These are phyloP conservation scores for Cryptococcus sp. DNA, from an alignment of 1,284 basidiomycete species.

Conservation along the genomic window DNA sequence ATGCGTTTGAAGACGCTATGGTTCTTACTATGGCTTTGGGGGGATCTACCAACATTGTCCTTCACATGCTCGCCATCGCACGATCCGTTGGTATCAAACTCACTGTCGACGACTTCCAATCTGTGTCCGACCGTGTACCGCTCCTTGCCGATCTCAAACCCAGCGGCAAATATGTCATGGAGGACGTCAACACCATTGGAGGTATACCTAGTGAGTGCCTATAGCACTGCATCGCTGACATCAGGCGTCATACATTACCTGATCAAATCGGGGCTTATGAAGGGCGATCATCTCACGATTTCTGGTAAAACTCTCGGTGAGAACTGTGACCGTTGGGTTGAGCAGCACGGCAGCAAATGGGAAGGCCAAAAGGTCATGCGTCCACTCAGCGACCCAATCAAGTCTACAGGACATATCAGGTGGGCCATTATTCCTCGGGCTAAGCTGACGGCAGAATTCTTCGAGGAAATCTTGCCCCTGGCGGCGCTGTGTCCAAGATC, in stretches of 20 bases:
- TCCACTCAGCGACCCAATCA: slow-evolving; percentile 80
- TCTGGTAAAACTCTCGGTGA: slow-evolving; percentile 92
- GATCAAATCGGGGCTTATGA: slow-evolving; percentile 80
- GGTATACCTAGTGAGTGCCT: slow-evolving; percentile 68
- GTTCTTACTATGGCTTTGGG: slow-evolving; percentile 92
- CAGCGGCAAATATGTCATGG: slow-evolving; percentile 93
- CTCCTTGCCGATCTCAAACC: slow-evolving; percentile 94
- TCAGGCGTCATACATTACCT: slow-evolving; percentile 67
- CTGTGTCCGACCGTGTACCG: slow-evolving; percentile 83
- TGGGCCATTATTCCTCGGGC: slow-evolving; percentile 14
- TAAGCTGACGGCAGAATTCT: slow-evolving; percentile 64
- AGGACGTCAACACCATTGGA: slow-evolving; percentile 89
- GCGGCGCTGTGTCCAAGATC: slow-evolving; percentile 89
- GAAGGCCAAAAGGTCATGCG: slow-evolving; percentile 78
- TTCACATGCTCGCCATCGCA: slow-evolving; percentile 92
- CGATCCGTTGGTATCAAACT: slow-evolving; percentile 84
- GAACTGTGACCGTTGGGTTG: slow-evolving; percentile 75
- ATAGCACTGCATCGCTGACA: slow-evolving; percentile 45
- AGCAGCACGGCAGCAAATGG: slow-evolving; percentile 70
- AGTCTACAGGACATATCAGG: slow-evolving; percentile 81
- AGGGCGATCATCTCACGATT: slow-evolving; percentile 87
- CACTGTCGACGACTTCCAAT: slow-evolving; percentile 91
- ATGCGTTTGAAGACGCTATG: slow-evolving; percentile 96
- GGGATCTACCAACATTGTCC: slow-evolving; percentile 88
- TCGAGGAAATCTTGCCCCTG: slow-evolving; percentile 85